Percentiles rank a stretch among this genome's conserved stretches.
Conservation (phyloP, 2,329 filamentous ascomycete genomes). For the Xylariaceae sp. region DNA sequence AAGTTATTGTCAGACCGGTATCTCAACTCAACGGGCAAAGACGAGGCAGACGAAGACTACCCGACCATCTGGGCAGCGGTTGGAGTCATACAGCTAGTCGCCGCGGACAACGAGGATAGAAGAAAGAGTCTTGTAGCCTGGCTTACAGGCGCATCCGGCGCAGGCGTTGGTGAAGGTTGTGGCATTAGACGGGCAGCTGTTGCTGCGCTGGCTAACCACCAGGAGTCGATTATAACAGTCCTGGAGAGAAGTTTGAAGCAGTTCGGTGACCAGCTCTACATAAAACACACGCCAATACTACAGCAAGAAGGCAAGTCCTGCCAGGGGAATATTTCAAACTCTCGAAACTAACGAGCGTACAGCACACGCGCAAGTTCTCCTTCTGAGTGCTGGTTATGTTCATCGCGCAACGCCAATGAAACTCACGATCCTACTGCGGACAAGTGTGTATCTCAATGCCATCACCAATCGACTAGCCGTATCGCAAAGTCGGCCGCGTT, state of each 20-base stretch:
- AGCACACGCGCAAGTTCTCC: slow-evolving; percentile 75
- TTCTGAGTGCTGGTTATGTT: slow-evolving; percentile 72
- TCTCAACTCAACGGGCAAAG: slow-evolving; percentile 34
- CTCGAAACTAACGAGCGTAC: slow-evolving; percentile 10
- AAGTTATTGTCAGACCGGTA: slow-evolving; percentile 43
- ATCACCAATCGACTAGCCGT: slow-evolving; percentile 81
- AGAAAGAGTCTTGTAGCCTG: slow-evolving; percentile 55
- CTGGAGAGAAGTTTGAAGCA: slow-evolving; percentile 64
- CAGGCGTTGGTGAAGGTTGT: slow-evolving; percentile 58
- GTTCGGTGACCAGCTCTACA: slow-evolving; percentile 82
- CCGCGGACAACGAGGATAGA: slow-evolving; percentile 43
- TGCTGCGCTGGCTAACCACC: slow-evolving; percentile 49
- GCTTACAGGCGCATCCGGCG: slow-evolving; percentile 59
- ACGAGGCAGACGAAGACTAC: slow-evolving; percentile 30
- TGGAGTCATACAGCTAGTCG: slow-evolving; percentile 47
- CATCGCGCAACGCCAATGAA: slow-evolving; percentile 60
- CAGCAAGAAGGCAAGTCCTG: slow-evolving; percentile 71
- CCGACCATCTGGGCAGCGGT: slow-evolving; percentile 51
- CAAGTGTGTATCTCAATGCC: slow-evolving; percentile 65
- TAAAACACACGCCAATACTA: slow-evolving; percentile 75
- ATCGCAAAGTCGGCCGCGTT: slow-evolving; percentile 67
- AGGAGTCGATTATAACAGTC: slow-evolving; percentile 47
- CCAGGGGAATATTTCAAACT: background rate
- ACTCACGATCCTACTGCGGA: slow-evolving; percentile 63
- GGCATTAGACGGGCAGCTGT: slow-evolving; percentile 62